Conservation (phyloP, 805 yeast genomes). For the Teunomyces pallodes region DNA sequence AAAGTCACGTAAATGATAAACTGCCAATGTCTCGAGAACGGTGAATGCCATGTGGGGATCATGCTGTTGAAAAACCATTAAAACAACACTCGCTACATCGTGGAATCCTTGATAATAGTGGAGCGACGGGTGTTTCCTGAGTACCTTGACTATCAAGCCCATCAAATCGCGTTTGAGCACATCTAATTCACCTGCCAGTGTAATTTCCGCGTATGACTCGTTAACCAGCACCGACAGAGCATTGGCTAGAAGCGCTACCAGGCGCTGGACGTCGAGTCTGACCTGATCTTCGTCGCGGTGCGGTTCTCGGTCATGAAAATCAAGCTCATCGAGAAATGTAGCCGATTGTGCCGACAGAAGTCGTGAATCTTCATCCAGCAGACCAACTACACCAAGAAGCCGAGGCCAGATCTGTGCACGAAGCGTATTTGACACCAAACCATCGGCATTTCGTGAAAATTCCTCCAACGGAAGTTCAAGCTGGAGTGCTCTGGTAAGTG, state of each 20-base stretch:
- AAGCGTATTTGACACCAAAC: conserved; percentile 41
- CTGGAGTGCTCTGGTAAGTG: conserved; percentile 37
- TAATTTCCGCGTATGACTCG: conserved; percentile 34
- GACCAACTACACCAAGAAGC: conserved; percentile 31
- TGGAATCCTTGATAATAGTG: conserved; percentile 92
- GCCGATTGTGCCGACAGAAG: conserved; percentile 1
- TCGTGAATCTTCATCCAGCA: not conserved
- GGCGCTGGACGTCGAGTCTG: conserved; percentile 69
- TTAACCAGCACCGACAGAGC: conserved; percentile 18
- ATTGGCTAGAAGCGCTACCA: conserved; percentile 49
- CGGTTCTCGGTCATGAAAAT: conserved; percentile 29
- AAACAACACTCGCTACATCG: conserved; percentile 71
- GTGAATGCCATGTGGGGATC: conserved; percentile 35
- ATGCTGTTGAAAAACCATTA: conserved; percentile 46
- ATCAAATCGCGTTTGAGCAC: conserved; percentile 41
- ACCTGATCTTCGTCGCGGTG: conserved; percentile 83
- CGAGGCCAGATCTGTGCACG: conserved; percentile 53
- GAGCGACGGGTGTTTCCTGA: conserved; percentile 60
- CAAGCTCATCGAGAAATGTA: conserved; percentile 9
- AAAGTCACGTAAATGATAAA: conserved; percentile 73
- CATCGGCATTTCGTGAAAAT: conserved; percentile 45
- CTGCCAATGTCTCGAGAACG: conserved; percentile 54
- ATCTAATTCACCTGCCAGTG: conserved; percentile 23
- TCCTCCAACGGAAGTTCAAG: conserved; percentile 16
- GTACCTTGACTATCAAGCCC: conserved; percentile 48